Evolutionary conservation across 2,329 filamentous ascomycete genomes (phyloP), one percentile per base, ranked within the genome.

Genomic region (Fusarium euwallaceae): DNA sequence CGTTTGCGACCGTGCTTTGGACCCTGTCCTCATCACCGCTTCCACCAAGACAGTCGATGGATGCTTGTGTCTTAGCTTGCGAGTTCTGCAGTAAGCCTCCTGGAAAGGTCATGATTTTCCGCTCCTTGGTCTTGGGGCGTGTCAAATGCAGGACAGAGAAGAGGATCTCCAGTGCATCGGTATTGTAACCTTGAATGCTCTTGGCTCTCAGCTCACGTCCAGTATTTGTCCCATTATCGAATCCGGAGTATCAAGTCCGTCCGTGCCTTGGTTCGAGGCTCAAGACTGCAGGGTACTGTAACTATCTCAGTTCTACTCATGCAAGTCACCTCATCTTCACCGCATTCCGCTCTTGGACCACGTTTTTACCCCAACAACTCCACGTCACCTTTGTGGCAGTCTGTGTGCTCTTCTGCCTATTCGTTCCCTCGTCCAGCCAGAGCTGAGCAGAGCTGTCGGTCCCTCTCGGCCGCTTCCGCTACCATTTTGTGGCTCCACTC

Each of bases 271-370:
- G 11, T 3, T 39, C 48, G n/a, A 27, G 61, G 39, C 29, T 48
- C 43, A 48, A 48, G 43, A 24, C 43, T 14, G 22, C 43, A 48
- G 43, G 43, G 43, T 48, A 45, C 29, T 8, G 24, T 32, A 12
- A 17, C 37, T 22, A 56, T 39, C 24, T 61, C 36, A 36, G 48
- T 59, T 37, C 41, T 66, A 43, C 65, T 69, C 63, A 69, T 73
- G 68, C 70, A 64, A 69, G 71, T 69, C 59, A 66, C 51, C 61
- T 61, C 20, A 45, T 43, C 55, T 71, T 77, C 72, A 78, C 76
- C 76, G 76, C 74, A 77, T 77, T 53, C 62, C 69, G 27, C 48
- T 55, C 58, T 59, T 22, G 24, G 53, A 56, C 62, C 70, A 65
- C 64, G 62, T 62, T 69, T 64, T 72, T 51, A 41, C 67, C 70